Evolutionary conservation across 2,329 filamentous ascomycete genomes (phyloP).

Genomic region (Bipolaris zeicola): DNA sequence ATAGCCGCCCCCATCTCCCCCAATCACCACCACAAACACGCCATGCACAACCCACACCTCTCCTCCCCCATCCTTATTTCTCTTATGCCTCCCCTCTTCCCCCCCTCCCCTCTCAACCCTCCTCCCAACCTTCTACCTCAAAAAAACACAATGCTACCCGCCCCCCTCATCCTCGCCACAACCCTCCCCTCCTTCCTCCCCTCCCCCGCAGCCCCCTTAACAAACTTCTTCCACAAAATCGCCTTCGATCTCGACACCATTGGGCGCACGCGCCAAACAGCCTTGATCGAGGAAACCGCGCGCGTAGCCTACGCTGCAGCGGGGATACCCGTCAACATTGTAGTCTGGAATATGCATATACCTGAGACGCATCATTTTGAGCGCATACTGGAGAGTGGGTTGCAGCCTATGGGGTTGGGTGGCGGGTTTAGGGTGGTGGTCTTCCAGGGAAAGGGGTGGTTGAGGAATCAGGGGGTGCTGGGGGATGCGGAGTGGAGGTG

Average conservation of each 20-base stretch:
- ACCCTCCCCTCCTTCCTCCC: neutral
- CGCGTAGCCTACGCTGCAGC: neutral
- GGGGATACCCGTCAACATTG: slow-evolving; percentile 3
- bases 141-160: neutral
- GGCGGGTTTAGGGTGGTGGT: slow-evolving; percentile 8
- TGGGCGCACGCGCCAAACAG: slow-evolving; percentile 4
- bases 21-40: too few species aligned
- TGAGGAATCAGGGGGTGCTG: neutral
- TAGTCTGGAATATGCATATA: slow-evolving; percentile 17
- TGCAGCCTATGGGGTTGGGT: slow-evolving; percentile 7
- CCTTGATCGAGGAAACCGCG: slow-evolving; percentile 6
- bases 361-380: slow-evolving; percentile 11
- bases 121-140: too few species aligned
- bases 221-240: slow-evolving; percentile 6
- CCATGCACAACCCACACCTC: too few species aligned
- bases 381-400: slow-evolving; percentile 5
- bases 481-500: neutral
- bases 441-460: slow-evolving; percentile 2
- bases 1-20: too few species aligned
- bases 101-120: too few species aligned
- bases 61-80: too few species aligned
- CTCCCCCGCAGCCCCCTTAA: neutral
- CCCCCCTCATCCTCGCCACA: neutral
- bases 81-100: too few species aligned
- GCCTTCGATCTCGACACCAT: slow-evolving; percentile 13